Evolutionary conservation across 148 eudicot species (phyloP).

Genomic region (Silene conica): DNA sequence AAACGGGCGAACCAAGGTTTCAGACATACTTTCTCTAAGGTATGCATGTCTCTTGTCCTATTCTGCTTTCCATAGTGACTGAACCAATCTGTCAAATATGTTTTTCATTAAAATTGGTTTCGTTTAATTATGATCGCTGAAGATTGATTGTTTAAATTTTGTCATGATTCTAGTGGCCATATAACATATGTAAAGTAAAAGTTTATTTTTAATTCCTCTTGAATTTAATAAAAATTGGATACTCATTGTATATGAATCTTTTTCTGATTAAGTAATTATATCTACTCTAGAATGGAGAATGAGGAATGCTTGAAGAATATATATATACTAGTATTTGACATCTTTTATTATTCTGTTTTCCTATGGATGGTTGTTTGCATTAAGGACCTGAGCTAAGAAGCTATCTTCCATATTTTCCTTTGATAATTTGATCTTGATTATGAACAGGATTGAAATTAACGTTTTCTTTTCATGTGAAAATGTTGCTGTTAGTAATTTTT

Average conservation of each 20-base stretch:
- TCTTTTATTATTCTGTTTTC: too few species aligned
- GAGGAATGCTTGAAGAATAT: too few species aligned
- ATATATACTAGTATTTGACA: too few species aligned
- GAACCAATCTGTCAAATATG: background rate
- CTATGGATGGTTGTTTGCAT: too few species aligned
- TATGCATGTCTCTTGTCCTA: background rate
- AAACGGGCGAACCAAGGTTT: background rate
- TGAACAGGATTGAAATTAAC: too few species aligned
- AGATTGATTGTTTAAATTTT: background rate
- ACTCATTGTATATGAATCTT: constrained; percentile 9
- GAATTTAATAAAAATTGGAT: constrained; percentile 15
- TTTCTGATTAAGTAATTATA: too few species aligned
- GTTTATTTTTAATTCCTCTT: background rate
- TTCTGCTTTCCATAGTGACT: background rate
- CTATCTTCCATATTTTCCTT: too few species aligned
- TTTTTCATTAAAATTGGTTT: background rate
- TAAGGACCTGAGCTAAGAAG: too few species aligned
- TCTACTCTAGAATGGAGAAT: too few species aligned
- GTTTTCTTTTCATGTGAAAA: too few species aligned
- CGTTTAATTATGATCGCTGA: background rate
- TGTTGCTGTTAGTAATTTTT: too few species aligned
- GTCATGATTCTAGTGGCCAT: background rate
- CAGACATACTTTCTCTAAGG: background rate
- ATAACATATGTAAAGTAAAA: background rate
- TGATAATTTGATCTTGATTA: too few species aligned